Base-by-base conservation (phyloP, 2,329 filamentous ascomycete genomes). In the Exophiala viscosa region DNA sequence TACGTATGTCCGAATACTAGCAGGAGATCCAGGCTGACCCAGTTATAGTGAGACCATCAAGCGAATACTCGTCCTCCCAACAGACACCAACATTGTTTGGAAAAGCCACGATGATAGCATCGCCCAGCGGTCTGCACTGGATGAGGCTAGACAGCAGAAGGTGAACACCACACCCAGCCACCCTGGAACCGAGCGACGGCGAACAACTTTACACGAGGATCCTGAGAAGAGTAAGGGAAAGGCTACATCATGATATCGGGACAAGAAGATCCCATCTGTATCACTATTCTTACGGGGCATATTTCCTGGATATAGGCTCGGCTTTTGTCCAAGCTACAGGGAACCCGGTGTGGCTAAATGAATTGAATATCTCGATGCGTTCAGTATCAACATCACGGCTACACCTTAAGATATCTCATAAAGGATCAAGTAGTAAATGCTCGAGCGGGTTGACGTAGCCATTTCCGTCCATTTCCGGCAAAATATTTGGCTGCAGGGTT, bases 61-160 rank as follows among this genome's bases (percentile, higher is more conserved):
- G 74, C 87, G 90, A 59, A 80, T 95, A 60, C 83, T 99, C 51
- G 82, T 83, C 61, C 88, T 96, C 68, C 92, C 92, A 1, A 74
- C 83, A 40, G 92, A 96, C 69, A 97, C 93, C 34, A 88, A 87
- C 66, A 86, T 99, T 55, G 85, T 93, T 63, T 99, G 91, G 83
- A 95, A 96, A 75, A 93, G 87, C 67, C 93, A 99, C 70, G 91
- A 96, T 67, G 89, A 92, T 60, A 96, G 90, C 70, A 96, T 99
- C 67, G 87, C 90, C 62, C 91, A 96, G 73, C 84, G 90, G 62
- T 88, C 86, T 28, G 88, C 88, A 15, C 90, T 96, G 59, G 91
- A 96, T 65, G 90, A 96, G 70, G 88, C 89, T 50, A 87, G 91
- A 57, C 89, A 92, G 62, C 90, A 96, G 66, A 95, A 95, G 73